Evolutionary conservation across 768 basidiomycete species (phyloP).

Genomic region (Mycena vulgaris): DNA sequence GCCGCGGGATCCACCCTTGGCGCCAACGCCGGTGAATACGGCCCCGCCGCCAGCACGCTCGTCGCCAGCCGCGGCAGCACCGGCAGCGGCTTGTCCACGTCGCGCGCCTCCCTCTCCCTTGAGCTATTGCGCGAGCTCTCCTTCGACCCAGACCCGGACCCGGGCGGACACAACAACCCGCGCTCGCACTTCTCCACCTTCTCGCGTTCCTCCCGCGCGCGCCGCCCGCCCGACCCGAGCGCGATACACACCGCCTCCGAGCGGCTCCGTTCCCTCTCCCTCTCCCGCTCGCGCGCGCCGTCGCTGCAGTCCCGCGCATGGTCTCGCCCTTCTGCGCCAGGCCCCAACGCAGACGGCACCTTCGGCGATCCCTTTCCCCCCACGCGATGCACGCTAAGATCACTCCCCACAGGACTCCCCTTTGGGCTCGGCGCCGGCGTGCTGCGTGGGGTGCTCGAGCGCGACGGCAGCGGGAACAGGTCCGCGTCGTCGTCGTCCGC

Average conservation of each 20-base stretch:
- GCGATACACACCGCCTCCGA: slow-evolving; percentile 37
- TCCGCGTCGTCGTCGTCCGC: slow-evolving; percentile 38
- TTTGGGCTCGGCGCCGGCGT: slow-evolving; percentile 1
- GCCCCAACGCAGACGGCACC: too few species aligned
- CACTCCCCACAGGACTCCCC: slow-evolving; percentile 26
- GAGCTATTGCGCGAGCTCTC: slow-evolving; percentile 15
- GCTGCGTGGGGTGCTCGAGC: slow-evolving; percentile 16
- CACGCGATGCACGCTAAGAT: slow-evolving; percentile 1
- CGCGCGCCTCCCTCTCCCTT: not conserved
- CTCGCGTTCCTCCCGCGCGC: slow-evolving; percentile 30
- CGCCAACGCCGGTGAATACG: slow-evolving; percentile 33
- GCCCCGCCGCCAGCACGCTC: slow-evolving; percentile 30
- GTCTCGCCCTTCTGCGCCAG: too few species aligned
- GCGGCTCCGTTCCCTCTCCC: slow-evolving; percentile 25
- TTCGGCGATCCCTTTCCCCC: slow-evolving; percentile 16
- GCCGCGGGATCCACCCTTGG: not conserved
- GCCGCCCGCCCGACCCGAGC: slow-evolving; percentile 29
- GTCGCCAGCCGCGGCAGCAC: slow-evolving; percentile 32
- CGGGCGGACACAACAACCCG: slow-evolving; percentile 33
- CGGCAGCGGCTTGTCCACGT: slow-evolving; percentile 24
- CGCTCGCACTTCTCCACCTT: slow-evolving; percentile 25
- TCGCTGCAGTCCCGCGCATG: not conserved
- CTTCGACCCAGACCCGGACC: slow-evolving; percentile 17
- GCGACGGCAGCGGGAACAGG: slow-evolving; percentile 36
- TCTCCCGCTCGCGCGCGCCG: not conserved